Conservation (phyloP, 148 eudicot genomes). For the Dianthus caryophyllus region DNA sequence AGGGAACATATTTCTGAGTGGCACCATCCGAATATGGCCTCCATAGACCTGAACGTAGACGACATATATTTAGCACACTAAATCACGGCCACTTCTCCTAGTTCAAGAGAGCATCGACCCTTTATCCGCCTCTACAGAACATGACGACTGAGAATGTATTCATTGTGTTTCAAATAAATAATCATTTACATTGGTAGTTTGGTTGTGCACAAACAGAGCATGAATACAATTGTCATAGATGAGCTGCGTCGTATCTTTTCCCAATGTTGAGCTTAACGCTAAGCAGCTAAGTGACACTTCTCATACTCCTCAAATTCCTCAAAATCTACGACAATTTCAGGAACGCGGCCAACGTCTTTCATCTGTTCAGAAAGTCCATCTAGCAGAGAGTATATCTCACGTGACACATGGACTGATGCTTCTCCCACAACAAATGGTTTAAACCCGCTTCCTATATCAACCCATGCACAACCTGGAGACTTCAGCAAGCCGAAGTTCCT, state of each 20-base stretch:
- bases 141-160: too few species aligned
- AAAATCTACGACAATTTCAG: slow-evolving; percentile 28
- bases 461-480: slow-evolving; percentile 78
- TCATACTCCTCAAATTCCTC: slow-evolving; percentile 29
- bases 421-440: slow-evolving; percentile 58
- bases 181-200: neutral
- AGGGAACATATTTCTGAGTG: slow-evolving; percentile 97
- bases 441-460: slow-evolving; percentile 57
- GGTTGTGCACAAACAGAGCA: neutral
- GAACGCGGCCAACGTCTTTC: slow-evolving; percentile 52
- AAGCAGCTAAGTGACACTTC: neutral
- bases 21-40: slow-evolving; percentile 97
- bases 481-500: slow-evolving; percentile 64
- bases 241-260: neutral
- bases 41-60: slow-evolving; percentile 98
- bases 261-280: neutral
- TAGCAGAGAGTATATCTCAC: slow-evolving; percentile 52
- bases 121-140: slow-evolving; percentile 95
- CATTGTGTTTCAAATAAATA: too few species aligned
- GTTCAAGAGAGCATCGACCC: slow-evolving; percentile 98
- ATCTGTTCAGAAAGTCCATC: slow-evolving; percentile 52
- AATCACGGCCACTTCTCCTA: slow-evolving; percentile 96
- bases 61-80: slow-evolving; percentile 88
- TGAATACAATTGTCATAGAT: slow-evolving; percentile 8
- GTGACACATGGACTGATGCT: slow-evolving; percentile 36